A percentile compares a stretch with the other conserved stretches of the same genome.
phyloP scores from a whole-genome alignment of 176 grass and related monocot species.

The Olyra latifolia region DNA sequence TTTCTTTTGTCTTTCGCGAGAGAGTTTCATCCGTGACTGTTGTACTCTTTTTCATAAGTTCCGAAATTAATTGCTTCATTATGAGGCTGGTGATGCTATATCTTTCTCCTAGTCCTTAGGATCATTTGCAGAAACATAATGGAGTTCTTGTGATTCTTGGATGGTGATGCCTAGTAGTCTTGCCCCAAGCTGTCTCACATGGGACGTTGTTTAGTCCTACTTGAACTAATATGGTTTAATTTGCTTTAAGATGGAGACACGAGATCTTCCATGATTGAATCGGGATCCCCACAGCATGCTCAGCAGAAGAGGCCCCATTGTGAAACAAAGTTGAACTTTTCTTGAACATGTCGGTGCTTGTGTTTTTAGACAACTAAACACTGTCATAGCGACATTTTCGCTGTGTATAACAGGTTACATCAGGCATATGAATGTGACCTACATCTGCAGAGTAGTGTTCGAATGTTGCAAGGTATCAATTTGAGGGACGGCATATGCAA shows the following conservation, averaged over 20 bases:
- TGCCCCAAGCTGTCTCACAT: conserved; percentile 6
- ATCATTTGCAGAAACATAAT: conserved; percentile 10
- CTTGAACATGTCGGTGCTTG: background rate
- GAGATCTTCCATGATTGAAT: background rate
- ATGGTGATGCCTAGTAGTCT: background rate
- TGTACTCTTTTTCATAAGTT: background rate
- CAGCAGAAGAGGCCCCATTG: background rate
- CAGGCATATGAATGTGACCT: background rate
- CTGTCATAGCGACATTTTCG: background rate
- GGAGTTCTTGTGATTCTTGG: background rate
- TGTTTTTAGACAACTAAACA: background rate
- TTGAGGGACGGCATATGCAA: background rate
- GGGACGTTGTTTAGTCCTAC: conserved; percentile 4
- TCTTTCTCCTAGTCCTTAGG: background rate
- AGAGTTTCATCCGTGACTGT: background rate
- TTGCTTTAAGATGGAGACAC: conserved; percentile 13
- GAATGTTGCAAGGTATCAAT: no score
- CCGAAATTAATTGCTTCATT: background rate
- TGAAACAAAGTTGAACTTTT: background rate
- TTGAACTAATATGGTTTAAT: background rate
- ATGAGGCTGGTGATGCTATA: background rate
- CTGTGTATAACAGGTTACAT: background rate
- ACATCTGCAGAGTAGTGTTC: background rate
- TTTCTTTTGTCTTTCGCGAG: background rate
- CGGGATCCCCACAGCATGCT: conserved; percentile 6